Base-by-base conservation (phyloP, 2,329 filamentous ascomycete species). In the Davidsoniella virescens region DNA sequence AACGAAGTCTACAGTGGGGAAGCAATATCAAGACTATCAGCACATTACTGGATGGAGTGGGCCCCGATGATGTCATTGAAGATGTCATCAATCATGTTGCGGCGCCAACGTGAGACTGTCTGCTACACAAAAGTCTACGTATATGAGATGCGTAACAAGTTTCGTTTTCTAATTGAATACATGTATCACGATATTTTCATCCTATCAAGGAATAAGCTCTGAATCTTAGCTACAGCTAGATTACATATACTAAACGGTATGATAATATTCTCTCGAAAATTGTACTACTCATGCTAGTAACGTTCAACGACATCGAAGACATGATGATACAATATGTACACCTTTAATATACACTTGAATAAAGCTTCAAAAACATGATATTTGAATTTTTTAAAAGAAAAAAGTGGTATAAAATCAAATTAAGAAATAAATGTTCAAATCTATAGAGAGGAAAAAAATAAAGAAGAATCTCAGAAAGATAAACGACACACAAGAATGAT, bases 1-100 rank as follows among this genome's bases (percentile, higher is more conserved):
- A 96, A 66, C 73, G 87, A 44, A 95, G 87, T 62, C 74, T 94
- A 69, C 86, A 94, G 62, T 98, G 93, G 79, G 92, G 92, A 0
- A 95, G 90, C 62, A 79, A 83, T 49, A 57, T 82, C 0, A 70
- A 73, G 26, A 83, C 84, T 3, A 76, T 95, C 1, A 70, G 75
- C 55, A 70, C 73, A 14, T 57, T 87, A 45, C 65, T 95, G 2
- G 76, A 82, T 29, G 75, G 68, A 5, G 61, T 81, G 8, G 71
- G 72, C 0, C 70, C 76, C 0, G 77, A 81, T 56, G 73, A 78
- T 40, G 72, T 84, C 2, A 70, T 84, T 38, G 78, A 82, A 53
- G 76, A 82, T 57, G 77, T 82, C 2, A 59, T 83, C 49, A 68
- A 63, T 6, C 67, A 70, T 59, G 75, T 82, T 7, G 69, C 69